A percentile compares a stretch with the other conserved stretches of the same genome.
Conservation (phyloP, 139 green algal genomes). For the Picochlorum sp. region DNA sequence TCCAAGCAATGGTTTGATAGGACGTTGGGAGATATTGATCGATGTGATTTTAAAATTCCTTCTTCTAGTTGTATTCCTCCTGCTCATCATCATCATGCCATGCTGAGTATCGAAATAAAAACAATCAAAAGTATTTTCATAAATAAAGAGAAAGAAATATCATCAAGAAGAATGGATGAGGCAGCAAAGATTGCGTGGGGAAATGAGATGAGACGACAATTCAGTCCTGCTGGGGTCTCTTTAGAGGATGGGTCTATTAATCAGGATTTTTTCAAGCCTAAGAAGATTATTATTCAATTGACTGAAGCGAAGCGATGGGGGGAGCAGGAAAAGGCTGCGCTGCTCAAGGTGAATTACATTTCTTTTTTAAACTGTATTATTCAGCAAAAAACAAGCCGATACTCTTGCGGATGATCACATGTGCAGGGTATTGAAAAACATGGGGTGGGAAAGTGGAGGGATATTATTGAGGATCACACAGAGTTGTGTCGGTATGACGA, state of each 20-base stretch:
- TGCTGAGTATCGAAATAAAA: too few relatives aligned
- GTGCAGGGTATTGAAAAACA: constrained; percentile 54
- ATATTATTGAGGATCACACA: constrained; percentile 42
- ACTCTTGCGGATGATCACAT: not conserved
- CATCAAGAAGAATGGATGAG: too few relatives aligned
- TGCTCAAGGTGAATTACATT: constrained; percentile 38
- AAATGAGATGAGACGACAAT: constrained; percentile 38
- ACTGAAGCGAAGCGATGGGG: constrained; percentile 59
- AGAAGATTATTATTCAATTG: constrained; percentile 32
- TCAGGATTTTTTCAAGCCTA: constrained; percentile 76
- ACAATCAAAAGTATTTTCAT: too few relatives aligned
- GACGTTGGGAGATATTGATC: too few relatives aligned
- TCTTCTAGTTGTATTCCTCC: too few relatives aligned
- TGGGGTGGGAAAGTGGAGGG: constrained; percentile 58
- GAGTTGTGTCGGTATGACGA: constrained; percentile 32
- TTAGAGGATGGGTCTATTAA: constrained; percentile 51
- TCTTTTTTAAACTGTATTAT: too few relatives aligned
- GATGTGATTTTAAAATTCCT: too few relatives aligned
- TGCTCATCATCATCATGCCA: too few relatives aligned
- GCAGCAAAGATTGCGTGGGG: constrained; percentile 37
- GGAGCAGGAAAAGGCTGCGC: constrained; percentile 32
- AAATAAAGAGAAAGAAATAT: too few relatives aligned
- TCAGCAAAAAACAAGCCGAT: too few relatives aligned
- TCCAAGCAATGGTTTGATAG: too few relatives aligned
- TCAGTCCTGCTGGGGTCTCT: constrained; percentile 61